Evolutionary conservation across 352 stramenopile species (phyloP), one percentile per base, ranked within the genome.

Genomic region (Phytophthora fragariae): DNA sequence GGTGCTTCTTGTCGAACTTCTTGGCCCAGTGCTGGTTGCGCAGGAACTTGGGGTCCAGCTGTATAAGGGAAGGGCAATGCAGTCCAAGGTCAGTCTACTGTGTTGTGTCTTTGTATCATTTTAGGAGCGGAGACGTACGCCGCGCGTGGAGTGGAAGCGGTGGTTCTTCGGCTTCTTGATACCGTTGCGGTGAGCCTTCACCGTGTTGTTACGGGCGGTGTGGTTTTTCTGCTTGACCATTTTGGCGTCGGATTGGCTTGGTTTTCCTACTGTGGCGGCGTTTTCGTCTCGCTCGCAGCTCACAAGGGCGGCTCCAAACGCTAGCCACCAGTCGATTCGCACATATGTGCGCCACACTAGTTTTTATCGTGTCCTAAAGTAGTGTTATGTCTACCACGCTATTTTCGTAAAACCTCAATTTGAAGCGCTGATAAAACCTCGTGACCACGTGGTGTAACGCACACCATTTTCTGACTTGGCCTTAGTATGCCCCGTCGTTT

Each of bases 161-260:
- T 96, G 92, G 79, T 92, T 92, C 85, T 98, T 98, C 73, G 93
- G 94, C 93, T 99, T 99, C 86, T 98, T 98, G 84, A 99, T 99
- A 75, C 97, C 97, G 82, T 99, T 99, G 81, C 90, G 90, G 82
- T 99, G 96, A 62, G 97, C 97, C 92, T 99, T 99, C 85, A 98
- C 92, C 68, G 95, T 99, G 75, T 98, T 95, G 92, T 99, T 99
- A 85, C 98, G 96, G 74, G 95, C 95, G 68, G 96, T 99, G 87
- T 98, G 97, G 88, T 99, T 98, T 94, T 99, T 99, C 95, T 98
- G 92, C 91, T 97, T 95, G 84, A 95, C 89, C 89, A 95, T 95
- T 75, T 81, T 92, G 68, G 76, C 83, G 76, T 83, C 68, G 65
- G 73, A 81, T 76, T 82, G 63, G 72, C 78, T 88, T 84, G 74